Base-by-base conservation (phyloP, 2,329 filamentous ascomycete species). In the Colletotrichum tamarilloi region DNA sequence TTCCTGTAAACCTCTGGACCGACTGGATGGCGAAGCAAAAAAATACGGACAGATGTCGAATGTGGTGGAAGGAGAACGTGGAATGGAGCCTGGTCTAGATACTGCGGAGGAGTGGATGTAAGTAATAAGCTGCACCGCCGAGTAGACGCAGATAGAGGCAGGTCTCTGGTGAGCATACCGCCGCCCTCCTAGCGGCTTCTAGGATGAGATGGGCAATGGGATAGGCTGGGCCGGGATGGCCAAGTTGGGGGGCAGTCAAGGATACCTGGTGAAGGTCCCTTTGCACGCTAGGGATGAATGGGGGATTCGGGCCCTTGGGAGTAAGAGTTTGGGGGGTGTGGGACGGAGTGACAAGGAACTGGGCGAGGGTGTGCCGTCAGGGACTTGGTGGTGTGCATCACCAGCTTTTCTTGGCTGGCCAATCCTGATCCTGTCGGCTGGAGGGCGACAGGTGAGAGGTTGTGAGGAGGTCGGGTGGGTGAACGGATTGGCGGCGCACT, bases 121-220 rank as follows among this genome's bases (percentile, higher is more conserved):
- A 69, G 69, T 74, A 74, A 73, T 74, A 75, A 71, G 62, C 60
- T 68, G 72, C 74, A 72, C 62, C 42, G 42, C 42, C 62, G 62
- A 64, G 63, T 62, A 65, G 57, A 56, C 56, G 32, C 35, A 74
- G 69, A 74, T 74, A 74, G 52, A 58, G 67, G 58, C 42, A 67
- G 52, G 56, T 42, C 68, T 49, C 24, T 68, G 66, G 53, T 68
- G 70, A 74, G 69, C 59, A 70, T 73, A 67, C 69, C 56, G 49
- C 70, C 53, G 73, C 60, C 35, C 24, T 66, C 46, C 69, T 62
- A 65, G 71, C 66, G 42, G 62, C 42, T 42, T 60, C 59, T 30
- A 53, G 30, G 53, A 64, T 30, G 14, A 32, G 53, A 30, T 62
- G 58, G 63, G 58, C 14, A 57, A 66, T 67, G 67, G 62, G 58